Evolutionary conservation across 768 basidiomycete genomes (phyloP).

Genomic region (Hygrophorus russula): DNA sequence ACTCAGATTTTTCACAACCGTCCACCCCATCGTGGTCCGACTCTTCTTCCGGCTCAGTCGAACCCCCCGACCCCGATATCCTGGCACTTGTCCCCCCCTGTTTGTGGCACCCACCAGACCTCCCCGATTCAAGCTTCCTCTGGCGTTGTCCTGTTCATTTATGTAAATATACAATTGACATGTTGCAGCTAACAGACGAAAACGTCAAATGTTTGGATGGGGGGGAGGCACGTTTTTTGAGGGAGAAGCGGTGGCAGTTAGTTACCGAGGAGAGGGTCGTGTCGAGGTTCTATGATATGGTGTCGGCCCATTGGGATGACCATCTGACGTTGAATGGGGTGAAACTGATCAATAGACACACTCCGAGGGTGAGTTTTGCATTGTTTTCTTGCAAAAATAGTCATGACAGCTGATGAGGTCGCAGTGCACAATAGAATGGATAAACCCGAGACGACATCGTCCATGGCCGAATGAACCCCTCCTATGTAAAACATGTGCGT

Average conservation of each 20-base stretch:
- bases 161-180: slow-evolving; percentile 36
- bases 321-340: slow-evolving; percentile 6
- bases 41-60: slow-evolving; percentile 18
- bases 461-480: neutral
- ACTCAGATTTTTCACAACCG: slow-evolving; percentile 46
- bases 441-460: slow-evolving; percentile 2
- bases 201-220: slow-evolving; percentile 16
- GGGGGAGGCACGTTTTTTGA: slow-evolving; percentile 14
- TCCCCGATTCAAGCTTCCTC: slow-evolving; percentile 30
- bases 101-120: slow-evolving; percentile 23
- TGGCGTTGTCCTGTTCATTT: slow-evolving; percentile 40
- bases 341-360: neutral
- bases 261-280: slow-evolving; percentile 20
- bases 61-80: slow-evolving; percentile 12
- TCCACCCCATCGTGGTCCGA: slow-evolving; percentile 35
- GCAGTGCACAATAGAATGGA: slow-evolving; percentile 1
- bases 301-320: slow-evolving; percentile 19
- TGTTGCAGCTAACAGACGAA: slow-evolving; percentile 28
- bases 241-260: slow-evolving; percentile 23
- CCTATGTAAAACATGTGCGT: too few relatives aligned
- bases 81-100: slow-evolving; percentile 23
- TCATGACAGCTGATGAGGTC: neutral
- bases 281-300: slow-evolving; percentile 13
- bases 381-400: neutral
- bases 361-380: neutral